These are phyloP conservation scores for Termitomyces sp. DNA, from an alignment of 768 basidiomycete species.

Conservation along the genomic window DNA sequence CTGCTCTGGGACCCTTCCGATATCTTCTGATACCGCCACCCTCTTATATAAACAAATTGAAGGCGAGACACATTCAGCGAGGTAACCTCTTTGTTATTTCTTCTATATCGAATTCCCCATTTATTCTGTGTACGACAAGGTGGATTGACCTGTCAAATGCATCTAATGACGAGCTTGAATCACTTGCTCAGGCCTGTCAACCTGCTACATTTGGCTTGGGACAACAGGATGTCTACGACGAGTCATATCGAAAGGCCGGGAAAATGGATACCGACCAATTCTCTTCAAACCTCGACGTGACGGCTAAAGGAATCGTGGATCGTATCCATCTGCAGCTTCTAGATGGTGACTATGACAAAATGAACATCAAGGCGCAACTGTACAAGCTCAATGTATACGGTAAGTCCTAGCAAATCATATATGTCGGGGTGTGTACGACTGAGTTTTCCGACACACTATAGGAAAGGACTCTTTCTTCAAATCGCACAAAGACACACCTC, in stretches of 20 bases:
- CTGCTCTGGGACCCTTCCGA: conserved; percentile 3
- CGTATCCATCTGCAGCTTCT: conserved; percentile 8
- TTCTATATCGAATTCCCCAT: too few species aligned
- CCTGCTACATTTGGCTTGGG: conserved; percentile 37
- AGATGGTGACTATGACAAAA: conserved; percentile 11
- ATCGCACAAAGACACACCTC: conserved; percentile 46
- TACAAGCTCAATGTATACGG: conserved; percentile 38
- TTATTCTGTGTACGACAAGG: background rate
- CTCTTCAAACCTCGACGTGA: conserved; percentile 24
- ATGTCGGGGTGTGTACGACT: too few species aligned
- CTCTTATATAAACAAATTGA: background rate
- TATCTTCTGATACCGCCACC: background rate
- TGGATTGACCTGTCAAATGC: conserved; percentile 7
- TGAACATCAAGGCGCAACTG: conserved; percentile 21
- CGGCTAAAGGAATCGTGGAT: background rate
- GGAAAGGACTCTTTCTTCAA: conserved; percentile 46
- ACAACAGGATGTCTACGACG: conserved; percentile 36
- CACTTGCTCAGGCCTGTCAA: conserved; percentile 24
- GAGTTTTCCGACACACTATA: conserved; percentile 6
- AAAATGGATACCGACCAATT: conserved; percentile 38
- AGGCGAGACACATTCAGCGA: background rate
- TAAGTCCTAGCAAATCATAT: conserved; percentile 11
- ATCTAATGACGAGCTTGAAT: background rate
- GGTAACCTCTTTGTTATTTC: background rate
- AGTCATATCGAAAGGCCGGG: conserved; percentile 41